Percentiles rank a stretch among this genome's conserved stretches.
These are phyloP conservation scores for Collybia mongolica DNA, from an alignment of 768 basidiomycete genomes.

Conservation along the genomic window DNA sequence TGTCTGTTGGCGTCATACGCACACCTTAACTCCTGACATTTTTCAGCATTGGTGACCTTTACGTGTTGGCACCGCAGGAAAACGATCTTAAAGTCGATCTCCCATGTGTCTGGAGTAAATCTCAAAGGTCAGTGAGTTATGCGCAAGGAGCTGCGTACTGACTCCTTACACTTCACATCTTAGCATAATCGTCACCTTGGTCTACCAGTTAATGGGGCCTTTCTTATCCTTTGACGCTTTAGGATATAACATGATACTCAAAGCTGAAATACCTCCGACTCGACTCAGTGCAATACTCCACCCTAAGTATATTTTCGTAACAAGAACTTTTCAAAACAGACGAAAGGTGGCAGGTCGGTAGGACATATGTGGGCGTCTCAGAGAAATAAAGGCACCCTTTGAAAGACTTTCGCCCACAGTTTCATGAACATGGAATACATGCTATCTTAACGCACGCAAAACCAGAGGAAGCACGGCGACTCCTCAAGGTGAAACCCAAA, in stretches of 20 bases:
- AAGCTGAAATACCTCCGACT: slow-evolving; percentile 18
- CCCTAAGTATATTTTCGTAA: slow-evolving; percentile 16
- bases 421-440: slow-evolving; percentile 24
- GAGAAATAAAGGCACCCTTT: neutral
- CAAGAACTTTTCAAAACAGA: slow-evolving; percentile 22
- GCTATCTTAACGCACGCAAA: slow-evolving; percentile 22
- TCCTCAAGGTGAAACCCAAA: slow-evolving; percentile 25
- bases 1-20: slow-evolving; percentile 27
- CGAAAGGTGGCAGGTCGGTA: slow-evolving; percentile 27
- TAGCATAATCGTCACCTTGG: slow-evolving; percentile 26
- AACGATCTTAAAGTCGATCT: slow-evolving; percentile 28
- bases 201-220: slow-evolving; percentile 26
- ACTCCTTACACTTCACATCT: no score
- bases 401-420: slow-evolving; percentile 27
- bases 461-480: slow-evolving; percentile 16
- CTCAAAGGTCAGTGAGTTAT: slow-evolving; percentile 29
- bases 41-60: slow-evolving; percentile 27
- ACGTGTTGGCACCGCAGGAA: slow-evolving; percentile 16
- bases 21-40: slow-evolving; percentile 35
- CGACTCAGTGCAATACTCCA: neutral
- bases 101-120: slow-evolving; percentile 30
- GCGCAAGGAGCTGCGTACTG: no score
- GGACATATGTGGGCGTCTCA: neutral
- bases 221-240: slow-evolving; percentile 29
- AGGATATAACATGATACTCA: slow-evolving; percentile 23